Base-by-base conservation (phyloP, 225 moss, liverwort and hornwort genomes). In the Pseudoscleropodium purum region DNA sequence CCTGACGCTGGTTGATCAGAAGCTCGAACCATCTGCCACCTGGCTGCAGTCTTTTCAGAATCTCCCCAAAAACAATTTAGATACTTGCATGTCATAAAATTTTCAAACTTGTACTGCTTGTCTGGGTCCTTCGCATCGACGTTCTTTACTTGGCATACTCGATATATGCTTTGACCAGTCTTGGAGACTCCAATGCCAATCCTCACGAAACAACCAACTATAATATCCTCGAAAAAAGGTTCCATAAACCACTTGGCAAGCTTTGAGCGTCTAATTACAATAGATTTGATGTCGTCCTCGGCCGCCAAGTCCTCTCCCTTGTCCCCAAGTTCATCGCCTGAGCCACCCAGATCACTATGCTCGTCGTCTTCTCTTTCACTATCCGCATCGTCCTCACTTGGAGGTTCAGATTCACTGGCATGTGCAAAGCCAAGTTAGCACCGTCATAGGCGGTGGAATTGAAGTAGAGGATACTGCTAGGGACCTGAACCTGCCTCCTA, bases 161-260 rank as follows among this genome's bases (percentile, higher is more conserved):
- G 95, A 88, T 99, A 99, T 57, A 97, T 97, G 88, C 95, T 96
- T 92, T 95, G 96, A 54, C 97, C 97, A 64, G 93, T 62, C 37
- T 25, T 72, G 26, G 61, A 25, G 61, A 97, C 94, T 59, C 99
- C 99, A 81, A 99, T 99, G 37, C 97, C 99, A 84, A 99, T 99
- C 73, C 97, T 95, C 76, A 99, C 99, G 85, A 91, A 92, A 87
- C 92, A 92, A 30, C 92, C 92, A 80, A 89, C 85, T 61, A 92
- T 92, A 52, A 92, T 92, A 34, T 92, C 91, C 91, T 92, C 92
- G 21, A 99, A 99, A 79, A 99, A 99, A 49, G 99, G 99, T 81
- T 99, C 99, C 97, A 97, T 97, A 41, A 99, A 99, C 99, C 99
- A 99, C 92, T 99, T 99, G 29, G 95, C 95, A 81, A 99, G 95